Evolutionary conservation across 306 rosid species (phyloP).

Genomic region (Rosa lucieae): DNA sequence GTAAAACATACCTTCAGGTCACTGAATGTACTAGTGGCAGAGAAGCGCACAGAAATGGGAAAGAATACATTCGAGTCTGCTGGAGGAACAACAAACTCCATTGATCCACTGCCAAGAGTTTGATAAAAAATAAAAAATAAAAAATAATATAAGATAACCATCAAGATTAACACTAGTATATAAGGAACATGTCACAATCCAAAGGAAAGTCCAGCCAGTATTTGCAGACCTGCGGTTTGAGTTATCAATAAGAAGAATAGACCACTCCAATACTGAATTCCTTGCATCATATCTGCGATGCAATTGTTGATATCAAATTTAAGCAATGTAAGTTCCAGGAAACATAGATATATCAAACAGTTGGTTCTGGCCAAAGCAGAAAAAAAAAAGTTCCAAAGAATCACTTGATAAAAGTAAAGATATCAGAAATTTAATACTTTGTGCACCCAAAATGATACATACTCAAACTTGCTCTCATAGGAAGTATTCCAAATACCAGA

Average conservation of each 20-base stretch:
- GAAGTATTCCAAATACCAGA: no score
- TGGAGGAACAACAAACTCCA: slow-evolving; percentile 93
- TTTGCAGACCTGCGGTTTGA: slow-evolving; percentile 80
- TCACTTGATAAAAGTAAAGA: not conserved
- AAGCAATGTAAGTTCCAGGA: not conserved
- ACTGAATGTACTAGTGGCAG: slow-evolving; percentile 78
- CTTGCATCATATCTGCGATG: slow-evolving; percentile 77
- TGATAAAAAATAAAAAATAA: not conserved
- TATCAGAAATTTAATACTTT: not conserved
- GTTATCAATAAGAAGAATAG: slow-evolving; percentile 79
- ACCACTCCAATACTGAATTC: slow-evolving; percentile 89
- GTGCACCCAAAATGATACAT: not conserved
- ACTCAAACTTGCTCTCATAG: not conserved
- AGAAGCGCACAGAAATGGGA: slow-evolving; percentile 79
- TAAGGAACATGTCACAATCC: not conserved
- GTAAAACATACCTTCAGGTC: slow-evolving; percentile 69
- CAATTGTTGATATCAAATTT: not conserved
- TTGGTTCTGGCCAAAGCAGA: not conserved
- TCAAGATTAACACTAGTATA: not conserved
- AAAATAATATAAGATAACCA: not conserved
- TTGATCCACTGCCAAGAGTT: slow-evolving; percentile 69
- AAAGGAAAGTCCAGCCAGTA: not conserved
- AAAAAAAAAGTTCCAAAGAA: not conserved
- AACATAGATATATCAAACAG: not conserved
- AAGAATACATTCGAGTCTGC: slow-evolving; percentile 83